Evolutionary conservation across 345 rosid species (phyloP).

Genomic region (Laguncularia racemosa): DNA sequence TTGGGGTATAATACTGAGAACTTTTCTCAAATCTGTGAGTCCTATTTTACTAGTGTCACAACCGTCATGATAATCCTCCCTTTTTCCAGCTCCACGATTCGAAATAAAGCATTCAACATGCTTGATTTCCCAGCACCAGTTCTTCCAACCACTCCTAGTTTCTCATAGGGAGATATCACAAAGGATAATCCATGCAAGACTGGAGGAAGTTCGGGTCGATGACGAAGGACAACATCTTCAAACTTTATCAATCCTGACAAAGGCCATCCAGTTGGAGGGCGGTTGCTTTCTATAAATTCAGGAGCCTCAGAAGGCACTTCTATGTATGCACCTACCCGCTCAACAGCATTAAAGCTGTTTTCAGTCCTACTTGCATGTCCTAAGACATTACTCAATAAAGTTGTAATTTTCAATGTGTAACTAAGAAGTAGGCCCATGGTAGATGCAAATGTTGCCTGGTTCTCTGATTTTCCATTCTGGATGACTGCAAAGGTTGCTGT

Average conservation of each 20-base stretch:
- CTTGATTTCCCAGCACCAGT: constrained; percentile 97
- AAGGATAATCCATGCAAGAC: constrained; percentile 77
- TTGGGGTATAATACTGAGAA: constrained; percentile 84
- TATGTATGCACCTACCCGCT: constrained; percentile 77
- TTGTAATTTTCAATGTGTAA: constrained; percentile 76
- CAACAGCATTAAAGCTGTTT: constrained; percentile 91
- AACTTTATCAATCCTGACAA: constrained; percentile 67
- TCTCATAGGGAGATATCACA: constrained; percentile 54
- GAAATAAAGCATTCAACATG: constrained; percentile 85
- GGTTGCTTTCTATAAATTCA: constrained; percentile 47
- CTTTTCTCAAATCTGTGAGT: constrained; percentile 65
- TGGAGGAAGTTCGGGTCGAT: constrained; percentile 86
- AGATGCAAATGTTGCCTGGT: constrained; percentile 67
- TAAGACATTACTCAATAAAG: constrained; percentile 63
- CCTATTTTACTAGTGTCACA: constrained; percentile 60
- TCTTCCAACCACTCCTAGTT: constrained; percentile 93
- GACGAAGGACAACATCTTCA: constrained; percentile 74
- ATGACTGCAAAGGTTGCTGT: constrained; percentile 84
- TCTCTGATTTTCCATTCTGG: constrained; percentile 56
- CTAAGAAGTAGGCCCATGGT: constrained; percentile 94
- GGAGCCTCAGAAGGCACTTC: constrained; percentile 86
- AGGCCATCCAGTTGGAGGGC: constrained; percentile 84
- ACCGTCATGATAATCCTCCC: constrained; percentile 71
- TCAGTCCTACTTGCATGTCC: constrained; percentile 92
- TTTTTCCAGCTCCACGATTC: constrained; percentile 76